phyloP scores from a whole-genome alignment of 2,329 filamentous ascomycete genomes.

The Macrophomina phaseolina region DNA sequence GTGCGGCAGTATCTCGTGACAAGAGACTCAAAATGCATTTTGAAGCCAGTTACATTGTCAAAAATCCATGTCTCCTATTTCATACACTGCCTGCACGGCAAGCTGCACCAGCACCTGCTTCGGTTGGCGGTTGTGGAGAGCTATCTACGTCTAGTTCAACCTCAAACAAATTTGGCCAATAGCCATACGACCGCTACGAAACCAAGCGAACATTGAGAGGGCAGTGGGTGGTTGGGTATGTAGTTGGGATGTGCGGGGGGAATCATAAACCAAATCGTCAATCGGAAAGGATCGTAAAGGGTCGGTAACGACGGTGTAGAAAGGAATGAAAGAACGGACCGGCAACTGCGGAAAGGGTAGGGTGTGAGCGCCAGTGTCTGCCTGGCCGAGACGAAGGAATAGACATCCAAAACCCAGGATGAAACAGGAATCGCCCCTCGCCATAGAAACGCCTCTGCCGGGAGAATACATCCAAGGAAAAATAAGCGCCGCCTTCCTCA shows the following conservation, averaged over 20 bases:
- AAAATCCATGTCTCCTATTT: conserved; percentile 5
- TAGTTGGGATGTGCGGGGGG: conserved; percentile 8
- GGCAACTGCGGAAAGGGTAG: background rate
- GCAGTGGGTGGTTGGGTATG: background rate
- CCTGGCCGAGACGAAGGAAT: conserved; percentile 1
- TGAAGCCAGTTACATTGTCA: background rate
- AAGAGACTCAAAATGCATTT: no score
- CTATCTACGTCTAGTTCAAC: conserved; percentile 22
- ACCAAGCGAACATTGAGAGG: conserved; percentile 10
- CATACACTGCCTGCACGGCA: conserved; percentile 16
- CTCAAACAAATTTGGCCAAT: conserved; percentile 13
- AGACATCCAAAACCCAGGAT: conserved; percentile 12
- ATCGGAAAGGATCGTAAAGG: conserved; percentile 25
- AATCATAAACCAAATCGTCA: conserved; percentile 18
- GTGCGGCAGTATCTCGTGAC: no score
- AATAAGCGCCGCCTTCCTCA: background rate
- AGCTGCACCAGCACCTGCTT: conserved; percentile 16
- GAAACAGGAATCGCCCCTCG: conserved; percentile 17
- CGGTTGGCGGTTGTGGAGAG: conserved; percentile 11
- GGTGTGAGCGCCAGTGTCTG: background rate
- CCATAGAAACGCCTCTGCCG: conserved; percentile 14
- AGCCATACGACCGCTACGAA: conserved; percentile 5
- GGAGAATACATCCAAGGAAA: conserved; percentile 12
- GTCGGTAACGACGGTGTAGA: conserved; percentile 19
- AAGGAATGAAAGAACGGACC: conserved; percentile 7